These are phyloP conservation scores for Astragalus glycyphyllos DNA, from an alignment of 306 rosid species.

Conservation along the genomic window DNA sequence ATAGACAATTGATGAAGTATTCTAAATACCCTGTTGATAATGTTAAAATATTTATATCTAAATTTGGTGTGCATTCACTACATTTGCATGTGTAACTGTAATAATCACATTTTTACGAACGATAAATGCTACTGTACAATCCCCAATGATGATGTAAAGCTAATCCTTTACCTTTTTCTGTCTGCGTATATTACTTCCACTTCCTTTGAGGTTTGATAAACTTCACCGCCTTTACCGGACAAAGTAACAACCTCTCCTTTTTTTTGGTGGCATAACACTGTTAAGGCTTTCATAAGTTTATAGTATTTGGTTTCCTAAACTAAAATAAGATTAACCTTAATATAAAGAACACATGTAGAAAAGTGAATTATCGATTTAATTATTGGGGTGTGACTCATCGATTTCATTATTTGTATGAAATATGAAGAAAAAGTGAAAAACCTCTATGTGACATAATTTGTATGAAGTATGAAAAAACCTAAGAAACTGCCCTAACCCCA, in stretches of 20 bases:
- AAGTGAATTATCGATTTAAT: too few relatives aligned
- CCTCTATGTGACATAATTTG: too few relatives aligned
- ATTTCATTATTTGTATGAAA: neutral
- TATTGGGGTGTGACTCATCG: neutral
- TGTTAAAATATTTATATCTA: slow-evolving; percentile 4
- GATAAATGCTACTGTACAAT: neutral
- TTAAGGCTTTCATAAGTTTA: neutral
- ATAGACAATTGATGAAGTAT: neutral
- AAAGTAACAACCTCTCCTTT: neutral
- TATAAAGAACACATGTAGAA: too few relatives aligned
- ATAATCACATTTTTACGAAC: neutral
- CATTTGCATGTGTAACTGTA: too few relatives aligned
- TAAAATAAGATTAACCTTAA: neutral
- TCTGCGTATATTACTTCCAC: neutral
- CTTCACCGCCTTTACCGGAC: neutral
- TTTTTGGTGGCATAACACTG: neutral
- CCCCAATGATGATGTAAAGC: neutral
- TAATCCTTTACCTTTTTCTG: neutral
- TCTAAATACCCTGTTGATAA: neutral
- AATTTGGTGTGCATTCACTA: too few relatives aligned
- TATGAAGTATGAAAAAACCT: neutral
- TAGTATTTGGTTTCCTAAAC: neutral
- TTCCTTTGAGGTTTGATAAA: slow-evolving; percentile 7
- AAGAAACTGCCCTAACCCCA: neutral
- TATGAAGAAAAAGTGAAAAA: neutral